phyloP scores from a whole-genome alignment of 2,329 filamentous ascomycete species.

The Diaporthe nobilis region DNA sequence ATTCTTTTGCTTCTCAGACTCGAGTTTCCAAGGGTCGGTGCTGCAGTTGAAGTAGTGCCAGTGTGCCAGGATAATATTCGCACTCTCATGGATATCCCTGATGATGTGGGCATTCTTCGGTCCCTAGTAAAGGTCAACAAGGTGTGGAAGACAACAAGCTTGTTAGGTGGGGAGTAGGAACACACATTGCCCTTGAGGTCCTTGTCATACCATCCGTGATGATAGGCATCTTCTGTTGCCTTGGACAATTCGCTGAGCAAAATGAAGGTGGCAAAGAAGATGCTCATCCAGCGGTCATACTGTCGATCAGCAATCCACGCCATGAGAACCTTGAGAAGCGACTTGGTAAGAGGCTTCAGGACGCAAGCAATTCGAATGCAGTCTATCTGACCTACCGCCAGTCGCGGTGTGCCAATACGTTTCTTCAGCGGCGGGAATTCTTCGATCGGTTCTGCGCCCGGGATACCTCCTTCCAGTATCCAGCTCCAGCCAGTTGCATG shows the following conservation, averaged over 20 bases:
- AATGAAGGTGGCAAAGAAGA: conserved; percentile 59
- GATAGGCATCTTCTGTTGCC: conserved; percentile 57
- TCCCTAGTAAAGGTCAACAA: neutral
- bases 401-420: conserved; percentile 58
- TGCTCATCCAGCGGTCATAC: conserved; percentile 49
- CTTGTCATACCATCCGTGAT: conserved; percentile 58
- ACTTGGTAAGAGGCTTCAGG: conserved; percentile 51
- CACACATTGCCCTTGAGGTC: conserved; percentile 45
- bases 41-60: conserved; percentile 66
- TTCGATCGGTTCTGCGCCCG: neutral
- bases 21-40: conserved; percentile 46
- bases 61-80: conserved; percentile 61
- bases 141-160: neutral
- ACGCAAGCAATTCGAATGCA: conserved; percentile 56
- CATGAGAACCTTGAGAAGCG: conserved; percentile 55
- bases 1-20: conserved; percentile 45
- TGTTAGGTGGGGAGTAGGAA: conserved; percentile 3
- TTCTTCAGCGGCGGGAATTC: conserved; percentile 50
- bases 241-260: conserved; percentile 58
- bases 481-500: conserved; percentile 61
- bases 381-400: conserved; percentile 63
- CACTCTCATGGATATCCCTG: conserved; percentile 60
- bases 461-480: conserved; percentile 50
- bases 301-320: conserved; percentile 52
- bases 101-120: conserved; percentile 44